Evolutionary conservation across 2,329 filamentous ascomycete species (phyloP), one percentile per base, ranked within the genome.

Genomic region (Fusarium secorum): DNA sequence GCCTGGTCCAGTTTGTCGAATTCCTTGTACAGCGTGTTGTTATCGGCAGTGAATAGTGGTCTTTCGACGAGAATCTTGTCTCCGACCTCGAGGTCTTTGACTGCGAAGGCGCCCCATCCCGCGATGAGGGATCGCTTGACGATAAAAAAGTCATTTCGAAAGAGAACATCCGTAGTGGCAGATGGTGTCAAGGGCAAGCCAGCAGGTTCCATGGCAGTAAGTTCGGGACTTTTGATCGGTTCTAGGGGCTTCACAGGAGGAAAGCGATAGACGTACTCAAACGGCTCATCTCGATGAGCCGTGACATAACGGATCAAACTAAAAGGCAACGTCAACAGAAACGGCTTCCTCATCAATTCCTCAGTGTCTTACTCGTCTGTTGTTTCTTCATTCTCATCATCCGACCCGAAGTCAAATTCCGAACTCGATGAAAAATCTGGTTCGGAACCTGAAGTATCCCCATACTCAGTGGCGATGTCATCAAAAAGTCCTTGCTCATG

Each of bases 81-180:
- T 38, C 80, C 80, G 1, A 69, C 53, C 22, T 68, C 67, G 15
- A 88, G 78, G 11, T 81, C 76, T 9, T 72, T 74, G 2, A 72
- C 68, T 1, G 86, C 85, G 49, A 88, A 87, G 0, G 80, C 82
- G 1, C 86, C 86, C 46, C 82, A 80, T 3, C 86, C 86, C 1
- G 82, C 81, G 2, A 84, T 76, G 0, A 65, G 51, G 0, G 85
- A 87, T 14, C 72, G 73, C 5, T 76, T 79, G 10, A 88, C 73
- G 15, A 79, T 70, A 41, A 88, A 82, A 61, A 72, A 80, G 0
- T 78, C 74, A 63, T 86, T 86, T 26, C 76, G 55, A 41, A 80
- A 83, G n/a, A 75, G 54, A 11, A 64, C 51, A 3, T 62, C 53
- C 4, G 39, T 51, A 3, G 60, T 36, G 7, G n/a, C 20, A 3